Percentiles rank a stretch among this genome's conserved stretches.
phyloP scores from a whole-genome alignment of 306 rosid genomes.

The Cucumis hystrix region DNA sequence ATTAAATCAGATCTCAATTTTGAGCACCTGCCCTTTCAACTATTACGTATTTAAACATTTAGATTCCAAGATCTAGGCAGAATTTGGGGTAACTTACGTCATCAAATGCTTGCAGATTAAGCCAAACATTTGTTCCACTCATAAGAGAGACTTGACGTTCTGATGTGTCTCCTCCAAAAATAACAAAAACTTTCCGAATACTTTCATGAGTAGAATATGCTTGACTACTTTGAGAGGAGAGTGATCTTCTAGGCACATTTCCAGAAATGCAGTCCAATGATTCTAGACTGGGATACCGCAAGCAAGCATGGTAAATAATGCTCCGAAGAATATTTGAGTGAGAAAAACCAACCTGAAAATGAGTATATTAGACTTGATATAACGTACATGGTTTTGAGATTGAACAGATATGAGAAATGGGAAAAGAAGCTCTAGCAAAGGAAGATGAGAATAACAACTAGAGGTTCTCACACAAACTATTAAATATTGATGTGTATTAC shows the following conservation, averaged over 20 bases:
- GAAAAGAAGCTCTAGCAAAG: neutral
- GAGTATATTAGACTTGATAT: neutral
- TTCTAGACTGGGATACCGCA: slow-evolving; percentile 58
- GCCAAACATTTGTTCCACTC: slow-evolving; percentile 99
- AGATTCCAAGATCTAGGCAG: slow-evolving; percentile 1
- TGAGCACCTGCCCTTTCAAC: neutral
- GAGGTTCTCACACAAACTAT: neutral
- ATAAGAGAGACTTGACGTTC: slow-evolving; percentile 98
- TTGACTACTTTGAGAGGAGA: slow-evolving; percentile 20
- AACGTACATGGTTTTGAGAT: neutral
- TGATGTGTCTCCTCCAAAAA: slow-evolving; percentile 92
- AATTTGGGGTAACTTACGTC: slow-evolving; percentile 50
- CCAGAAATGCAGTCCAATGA: slow-evolving; percentile 30
- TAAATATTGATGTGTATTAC: neutral
- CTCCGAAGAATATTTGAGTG: slow-evolving; percentile 78
- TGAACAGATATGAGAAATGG: neutral
- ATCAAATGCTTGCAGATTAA: slow-evolving; percentile 74
- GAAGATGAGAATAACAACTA: neutral
- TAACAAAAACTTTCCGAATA: slow-evolving; percentile 59
- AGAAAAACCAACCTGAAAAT: slow-evolving; percentile 86
- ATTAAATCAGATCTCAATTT: neutral
- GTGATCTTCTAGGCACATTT: slow-evolving; percentile 29
- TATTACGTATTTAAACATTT: neutral
- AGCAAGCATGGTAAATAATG: slow-evolving; percentile 69
- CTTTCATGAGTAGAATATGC: slow-evolving; percentile 26